Evolutionary conservation across 192 early-diverging fungal species (phyloP), one percentile per base, ranked within the genome.

Genomic region (Coemansia sp.): DNA sequence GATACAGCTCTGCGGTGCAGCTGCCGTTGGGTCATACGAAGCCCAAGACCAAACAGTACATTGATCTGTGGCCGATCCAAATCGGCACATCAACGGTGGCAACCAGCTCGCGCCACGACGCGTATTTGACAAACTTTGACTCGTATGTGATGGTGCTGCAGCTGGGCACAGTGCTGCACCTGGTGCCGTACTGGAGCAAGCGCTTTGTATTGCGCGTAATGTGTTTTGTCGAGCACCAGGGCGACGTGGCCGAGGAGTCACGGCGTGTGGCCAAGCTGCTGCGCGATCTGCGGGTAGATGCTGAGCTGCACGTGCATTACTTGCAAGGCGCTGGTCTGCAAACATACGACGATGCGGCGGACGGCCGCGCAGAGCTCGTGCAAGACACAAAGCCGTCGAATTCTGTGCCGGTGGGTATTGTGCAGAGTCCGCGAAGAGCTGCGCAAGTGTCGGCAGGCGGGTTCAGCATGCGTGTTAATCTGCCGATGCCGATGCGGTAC

Each of bases 51-150:
- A 52, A 26, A 15, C 82, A 74, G 61, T 89, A 85, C 60, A 89
- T 90, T 58, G 87, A 89, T 54, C 67, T 89, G 34, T 90, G 89
- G 89, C 89, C 89, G 1, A 87, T 89, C 54, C 87, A 90, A 66
- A 83, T 84, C 52, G 73, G 78, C 53, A 62, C 76, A 0, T 47
- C 63, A 4, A 56, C 76, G 7, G 46, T 53, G 12, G 40, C 42
- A 25, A 52, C 56, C 31, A 73, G 74, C 56, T 48, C 56, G 10
- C 60, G 63, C 52, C 17, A 47, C 37, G 57, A 58, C 14, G 62
- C 67, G 37, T 77, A 64, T 68, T 68, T 70, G 57, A 82, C 73
- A 59, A 84, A 84, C 44, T 87, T 90, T 78, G 84, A 87, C 52
- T 86, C 87, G 0, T 89, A 89, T 61, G 84, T 88, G 28, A 84